phyloP scores from a whole-genome alignment of 148 eudicot species.

The Pharnaceum exiguum region DNA sequence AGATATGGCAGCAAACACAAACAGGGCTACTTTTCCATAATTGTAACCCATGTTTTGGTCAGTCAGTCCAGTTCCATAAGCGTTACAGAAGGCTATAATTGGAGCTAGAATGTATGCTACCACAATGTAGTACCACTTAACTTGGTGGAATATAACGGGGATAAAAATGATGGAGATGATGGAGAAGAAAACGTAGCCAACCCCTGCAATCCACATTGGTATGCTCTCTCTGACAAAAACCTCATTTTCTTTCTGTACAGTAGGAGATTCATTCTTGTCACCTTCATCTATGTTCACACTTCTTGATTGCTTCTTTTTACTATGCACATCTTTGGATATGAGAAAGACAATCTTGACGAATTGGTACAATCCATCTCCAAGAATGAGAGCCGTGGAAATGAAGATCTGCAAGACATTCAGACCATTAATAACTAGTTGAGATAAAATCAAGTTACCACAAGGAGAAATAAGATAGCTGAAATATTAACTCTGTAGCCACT shows the following conservation, averaged over 20 bases:
- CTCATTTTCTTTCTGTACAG: constrained; percentile 35
- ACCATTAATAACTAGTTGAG: constrained; percentile 47
- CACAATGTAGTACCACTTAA: constrained; percentile 59
- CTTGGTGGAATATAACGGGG: constrained; percentile 57
- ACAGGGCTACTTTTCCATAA: constrained; percentile 78
- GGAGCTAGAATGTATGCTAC: constrained; percentile 64
- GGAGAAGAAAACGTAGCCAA: constrained; percentile 54
- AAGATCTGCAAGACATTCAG: constrained; percentile 57
- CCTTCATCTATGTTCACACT: constrained; percentile 20
- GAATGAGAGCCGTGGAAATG: constrained; percentile 55
- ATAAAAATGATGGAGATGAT: constrained; percentile 41
- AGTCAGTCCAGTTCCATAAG: constrained; percentile 75
- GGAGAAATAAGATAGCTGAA: not conserved
- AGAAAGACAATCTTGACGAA: constrained; percentile 41
- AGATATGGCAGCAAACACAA: constrained; percentile 47
- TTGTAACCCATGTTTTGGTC: constrained; percentile 85
- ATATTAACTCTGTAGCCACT: constrained; percentile 77
- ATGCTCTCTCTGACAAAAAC: constrained; percentile 54
- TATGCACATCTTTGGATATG: constrained; percentile 28
- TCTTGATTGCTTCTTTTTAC: constrained; percentile 32
- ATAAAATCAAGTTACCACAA: constrained; percentile 1
- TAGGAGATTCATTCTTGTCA: constrained; percentile 17
- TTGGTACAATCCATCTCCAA: constrained; percentile 70
- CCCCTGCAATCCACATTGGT: constrained; percentile 52
- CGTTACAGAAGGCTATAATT: constrained; percentile 67